Evolutionary conservation across 2,329 filamentous ascomycete species (phyloP).

Genomic region (Xylaria sp.): DNA sequence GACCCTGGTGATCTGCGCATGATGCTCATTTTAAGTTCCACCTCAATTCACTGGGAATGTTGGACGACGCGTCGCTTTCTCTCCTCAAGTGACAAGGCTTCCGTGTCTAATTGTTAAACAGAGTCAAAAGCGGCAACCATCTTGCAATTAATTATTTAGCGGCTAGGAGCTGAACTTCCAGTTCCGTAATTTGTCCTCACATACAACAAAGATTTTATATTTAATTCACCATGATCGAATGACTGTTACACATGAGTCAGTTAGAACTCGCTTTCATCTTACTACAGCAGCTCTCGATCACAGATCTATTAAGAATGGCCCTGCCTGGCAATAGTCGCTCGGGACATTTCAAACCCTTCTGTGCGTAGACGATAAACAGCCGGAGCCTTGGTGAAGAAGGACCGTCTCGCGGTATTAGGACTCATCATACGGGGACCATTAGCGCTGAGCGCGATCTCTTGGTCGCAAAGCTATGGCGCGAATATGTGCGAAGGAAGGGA

Average conservation of each 20-base stretch:
- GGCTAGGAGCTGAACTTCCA: neutral
- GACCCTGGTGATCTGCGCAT: neutral
- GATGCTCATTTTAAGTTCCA: neutral
- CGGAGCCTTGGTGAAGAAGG: too few species aligned
- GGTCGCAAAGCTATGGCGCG: too few species aligned
- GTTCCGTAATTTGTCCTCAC: neutral
- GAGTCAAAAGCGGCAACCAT: neutral
- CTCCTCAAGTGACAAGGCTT: neutral
- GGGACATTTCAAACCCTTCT: too few species aligned
- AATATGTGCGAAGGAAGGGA: too few species aligned
- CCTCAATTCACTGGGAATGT: neutral
- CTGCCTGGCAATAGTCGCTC: too few species aligned
- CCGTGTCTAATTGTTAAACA: neutral
- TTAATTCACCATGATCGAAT: neutral
- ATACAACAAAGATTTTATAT: neutral
- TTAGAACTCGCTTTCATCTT: neutral
- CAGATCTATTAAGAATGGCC: neutral
- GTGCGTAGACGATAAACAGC: too few species aligned
- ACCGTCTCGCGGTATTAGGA: too few species aligned
- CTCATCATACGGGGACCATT: too few species aligned
- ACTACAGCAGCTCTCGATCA: neutral
- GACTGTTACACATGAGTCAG: neutral
- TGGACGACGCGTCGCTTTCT: neutral
- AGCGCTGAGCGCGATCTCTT: too few species aligned
- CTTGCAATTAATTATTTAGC: neutral